phyloP scores from a whole-genome alignment of 164 flowering plant genomes.

The Piper betle region DNA sequence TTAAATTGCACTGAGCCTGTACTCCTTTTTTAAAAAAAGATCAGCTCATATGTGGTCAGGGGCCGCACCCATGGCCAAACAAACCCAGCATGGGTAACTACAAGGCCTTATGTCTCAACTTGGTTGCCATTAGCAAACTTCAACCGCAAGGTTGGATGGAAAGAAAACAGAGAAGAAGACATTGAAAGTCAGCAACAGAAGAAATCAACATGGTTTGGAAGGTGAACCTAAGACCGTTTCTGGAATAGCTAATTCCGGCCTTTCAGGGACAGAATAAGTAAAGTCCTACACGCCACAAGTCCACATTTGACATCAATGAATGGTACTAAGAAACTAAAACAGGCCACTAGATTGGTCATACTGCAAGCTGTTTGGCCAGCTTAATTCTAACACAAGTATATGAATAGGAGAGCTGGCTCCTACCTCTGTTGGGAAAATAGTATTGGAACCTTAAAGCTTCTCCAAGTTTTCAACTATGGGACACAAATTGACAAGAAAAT shows the following conservation, averaged over 20 bases:
- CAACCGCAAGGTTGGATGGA: not conserved
- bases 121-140: not conserved
- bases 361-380: not conserved
- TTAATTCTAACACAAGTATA: conserved; percentile 2
- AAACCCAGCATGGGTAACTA: not conserved
- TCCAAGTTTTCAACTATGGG: too few species aligned
- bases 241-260: too few species aligned
- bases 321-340: not conserved
- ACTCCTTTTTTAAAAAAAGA: not conserved
- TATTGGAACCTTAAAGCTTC: too few species aligned
- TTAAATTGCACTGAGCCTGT: too few species aligned
- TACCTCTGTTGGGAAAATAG: too few species aligned
- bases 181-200: not conserved
- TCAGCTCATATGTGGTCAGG: not conserved
- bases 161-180: not conserved
- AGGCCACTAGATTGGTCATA: too few species aligned
- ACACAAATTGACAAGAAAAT: too few species aligned
- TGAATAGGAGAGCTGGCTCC: conserved; percentile 22
- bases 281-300: conserved; percentile 41
- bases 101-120: not conserved
- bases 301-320: conserved; percentile 36
- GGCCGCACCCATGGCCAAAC: not conserved
- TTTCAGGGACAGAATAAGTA: too few species aligned
- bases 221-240: too few species aligned
- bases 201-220: too few species aligned